Percentiles rank a stretch among this genome's conserved stretches.
Conservation (phyloP, 2,329 filamentous ascomycete species). For the Colletotrichum incanum region DNA sequence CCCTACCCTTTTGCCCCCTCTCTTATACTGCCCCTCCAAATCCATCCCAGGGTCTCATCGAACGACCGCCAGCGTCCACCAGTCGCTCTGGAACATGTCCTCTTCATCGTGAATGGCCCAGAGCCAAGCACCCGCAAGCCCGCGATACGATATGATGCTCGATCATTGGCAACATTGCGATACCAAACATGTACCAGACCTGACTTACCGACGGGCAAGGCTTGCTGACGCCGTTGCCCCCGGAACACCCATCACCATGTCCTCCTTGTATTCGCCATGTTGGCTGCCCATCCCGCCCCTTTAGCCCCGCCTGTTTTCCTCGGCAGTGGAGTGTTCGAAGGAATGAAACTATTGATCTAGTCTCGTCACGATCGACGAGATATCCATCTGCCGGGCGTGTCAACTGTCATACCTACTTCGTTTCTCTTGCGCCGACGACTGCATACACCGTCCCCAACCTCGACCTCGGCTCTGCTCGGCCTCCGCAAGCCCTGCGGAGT, state of each 20-base stretch:
- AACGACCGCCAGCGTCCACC: neutral
- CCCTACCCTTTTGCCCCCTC: neutral
- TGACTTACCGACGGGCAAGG: neutral
- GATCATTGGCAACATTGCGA: neutral
- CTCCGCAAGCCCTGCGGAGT: neutral
- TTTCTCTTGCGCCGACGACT: conserved; percentile 14
- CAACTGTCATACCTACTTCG: conserved; percentile 3
- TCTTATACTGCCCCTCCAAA: neutral
- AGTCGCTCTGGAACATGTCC: neutral
- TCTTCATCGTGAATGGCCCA: neutral
- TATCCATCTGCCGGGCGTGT: conserved; percentile 1
- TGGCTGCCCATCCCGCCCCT: neutral
- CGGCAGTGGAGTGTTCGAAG: conserved; percentile 21
- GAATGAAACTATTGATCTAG: conserved; percentile 38
- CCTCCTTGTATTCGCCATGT: conserved; percentile 1
- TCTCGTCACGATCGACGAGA: conserved; percentile 20
- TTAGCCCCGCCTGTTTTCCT: neutral
- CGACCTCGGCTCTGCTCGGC: neutral
- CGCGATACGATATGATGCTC: neutral
- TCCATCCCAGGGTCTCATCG: neutral
- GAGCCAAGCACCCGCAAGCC: too few relatives aligned
- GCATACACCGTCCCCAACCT: conserved; percentile 5
- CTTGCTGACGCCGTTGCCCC: neutral
- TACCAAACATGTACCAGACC: neutral
- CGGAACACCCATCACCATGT: neutral